phyloP scores from a whole-genome alignment of 75 land plant genomes.

The Pseudotsuga menziesii region DNA sequence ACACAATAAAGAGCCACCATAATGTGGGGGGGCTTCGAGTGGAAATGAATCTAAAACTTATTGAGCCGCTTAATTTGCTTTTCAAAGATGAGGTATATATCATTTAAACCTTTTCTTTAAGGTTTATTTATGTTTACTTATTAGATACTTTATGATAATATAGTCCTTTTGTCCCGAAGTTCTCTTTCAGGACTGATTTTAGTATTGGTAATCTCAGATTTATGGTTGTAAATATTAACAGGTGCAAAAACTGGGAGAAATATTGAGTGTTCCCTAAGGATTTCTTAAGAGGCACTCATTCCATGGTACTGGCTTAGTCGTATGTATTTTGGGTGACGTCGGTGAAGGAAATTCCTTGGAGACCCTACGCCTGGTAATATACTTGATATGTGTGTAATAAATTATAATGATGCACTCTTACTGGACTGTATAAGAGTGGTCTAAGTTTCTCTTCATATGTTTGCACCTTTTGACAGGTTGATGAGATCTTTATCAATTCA shows the following conservation, averaged over 20 bases:
- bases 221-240: conserved; percentile 3
- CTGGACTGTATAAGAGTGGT: background rate
- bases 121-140: background rate
- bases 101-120: background rate
- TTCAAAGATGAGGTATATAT: conserved; percentile 86
- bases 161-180: conserved; percentile 1
- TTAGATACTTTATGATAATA: conserved; percentile 3
- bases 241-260: conserved; percentile 78
- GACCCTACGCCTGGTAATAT: conserved; percentile 64
- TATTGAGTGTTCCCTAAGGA: conserved; percentile 64
- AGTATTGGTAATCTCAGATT: background rate
- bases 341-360: conserved; percentile 81
- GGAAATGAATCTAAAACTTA: conserved; percentile 86
- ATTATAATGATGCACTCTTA: background rate
- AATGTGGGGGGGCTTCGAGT: conserved; percentile 97
- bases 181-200: background rate
- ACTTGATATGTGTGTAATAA: background rate
- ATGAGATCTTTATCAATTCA: conserved; percentile 87
- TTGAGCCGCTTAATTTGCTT: conserved; percentile 90
- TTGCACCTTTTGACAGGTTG: conserved; percentile 47
- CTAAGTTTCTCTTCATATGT: background rate
- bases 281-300: conserved; percentile 94
- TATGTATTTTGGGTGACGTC: conserved; percentile 84
- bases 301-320: conserved; percentile 96
- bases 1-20: conserved; percentile 98